Evolutionary conservation across 2,329 filamentous ascomycete genomes (phyloP), one percentile per base, ranked within the genome.

Genomic region (Botryotinia convoluta): DNA sequence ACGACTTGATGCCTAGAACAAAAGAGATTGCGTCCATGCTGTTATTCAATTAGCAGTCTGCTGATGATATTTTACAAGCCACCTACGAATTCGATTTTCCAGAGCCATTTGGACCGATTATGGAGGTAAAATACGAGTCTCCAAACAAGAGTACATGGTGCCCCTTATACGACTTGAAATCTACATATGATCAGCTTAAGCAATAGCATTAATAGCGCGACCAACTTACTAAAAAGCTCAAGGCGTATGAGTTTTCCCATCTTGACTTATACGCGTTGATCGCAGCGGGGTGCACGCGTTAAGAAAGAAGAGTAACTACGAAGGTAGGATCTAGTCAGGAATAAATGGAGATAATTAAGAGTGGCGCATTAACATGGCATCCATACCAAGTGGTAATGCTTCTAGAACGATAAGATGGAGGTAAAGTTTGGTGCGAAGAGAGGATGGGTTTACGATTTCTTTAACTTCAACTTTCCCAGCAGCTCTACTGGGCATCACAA

Each of bases 21-120:
- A 99, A 99, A 77, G 96, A 99, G 79, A 99, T 99, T 78, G 96
- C 96, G 82, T 99, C 96, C 96, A 99, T 99, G 74, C 93, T 97
- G 80, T 35, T 20, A 54, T 5, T n/a, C 59, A 75, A 37, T 82
- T 70, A 81, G 79, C 76, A 64, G 73, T 74, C 39, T 51, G 37
- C 64, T 42, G 59, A 64, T 64, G 51, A 60, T 63, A 26, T 76
- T 63, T 76, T 72, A 44, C 54, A 81, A 83, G 51, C 39, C 69
- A 95, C 93, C 82, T 84, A 95, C 93, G 95, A 97, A 83, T 99
- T 99, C 32, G 96, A 99, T 84, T 99, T 99, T 77, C 96, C 96
- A 51, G 96, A 98, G 86, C 96, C 96, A 95, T 99, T 99, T 82
- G 96, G 96, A 9, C 97, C 96, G 81, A 99, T 98, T 81, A 99